These are phyloP conservation scores for Pythium monospermum DNA, from an alignment of 352 stramenopile genomes.

Conservation along the genomic window DNA sequence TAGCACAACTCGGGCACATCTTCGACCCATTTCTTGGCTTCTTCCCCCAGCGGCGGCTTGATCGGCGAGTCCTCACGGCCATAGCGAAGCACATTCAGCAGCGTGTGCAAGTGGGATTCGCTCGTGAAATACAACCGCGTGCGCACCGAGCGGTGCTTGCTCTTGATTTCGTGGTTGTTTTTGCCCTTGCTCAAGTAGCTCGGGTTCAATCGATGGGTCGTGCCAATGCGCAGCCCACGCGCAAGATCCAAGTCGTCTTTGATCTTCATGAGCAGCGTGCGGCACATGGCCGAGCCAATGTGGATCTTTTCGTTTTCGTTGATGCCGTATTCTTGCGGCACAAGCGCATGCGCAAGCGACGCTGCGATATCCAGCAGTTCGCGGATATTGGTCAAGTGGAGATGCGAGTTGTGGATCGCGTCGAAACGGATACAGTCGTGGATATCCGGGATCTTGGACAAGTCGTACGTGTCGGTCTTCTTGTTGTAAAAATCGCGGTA, in stretches of 20 bases:
- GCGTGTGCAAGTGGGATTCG: constrained; percentile 97
- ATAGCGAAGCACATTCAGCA: constrained; percentile 98
- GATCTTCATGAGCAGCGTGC: constrained; percentile 85
- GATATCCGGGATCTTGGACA: constrained; percentile 98
- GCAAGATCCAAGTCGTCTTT: constrained; percentile 83
- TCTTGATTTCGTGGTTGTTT: constrained; percentile 82
- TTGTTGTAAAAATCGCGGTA: constrained; percentile 95
- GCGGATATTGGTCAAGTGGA: constrained; percentile 90
- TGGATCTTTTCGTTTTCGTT: constrained; percentile 83
- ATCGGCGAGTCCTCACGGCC: constrained; percentile 55
- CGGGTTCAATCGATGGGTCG: constrained; percentile 79
- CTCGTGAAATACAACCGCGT: constrained; percentile 99
- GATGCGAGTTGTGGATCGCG: constrained; percentile 96
- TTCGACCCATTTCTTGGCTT: constrained; percentile 81
- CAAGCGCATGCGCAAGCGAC: constrained; percentile 85
- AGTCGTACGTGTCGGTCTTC: constrained; percentile 91
- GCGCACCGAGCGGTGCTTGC: constrained; percentile 93
- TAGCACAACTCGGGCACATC: constrained; percentile 97
- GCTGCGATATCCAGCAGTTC: constrained; percentile 95
- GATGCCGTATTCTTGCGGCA: constrained; percentile 89
- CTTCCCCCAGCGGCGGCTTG: constrained; percentile 51
- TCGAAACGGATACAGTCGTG: constrained; percentile 98
- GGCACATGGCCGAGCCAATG: constrained; percentile 85
- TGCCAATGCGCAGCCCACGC: constrained; percentile 55
- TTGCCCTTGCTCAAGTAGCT: constrained; percentile 74